phyloP scores from a whole-genome alignment of 148 eudicot species.

The Arctostaphylos glauca region DNA sequence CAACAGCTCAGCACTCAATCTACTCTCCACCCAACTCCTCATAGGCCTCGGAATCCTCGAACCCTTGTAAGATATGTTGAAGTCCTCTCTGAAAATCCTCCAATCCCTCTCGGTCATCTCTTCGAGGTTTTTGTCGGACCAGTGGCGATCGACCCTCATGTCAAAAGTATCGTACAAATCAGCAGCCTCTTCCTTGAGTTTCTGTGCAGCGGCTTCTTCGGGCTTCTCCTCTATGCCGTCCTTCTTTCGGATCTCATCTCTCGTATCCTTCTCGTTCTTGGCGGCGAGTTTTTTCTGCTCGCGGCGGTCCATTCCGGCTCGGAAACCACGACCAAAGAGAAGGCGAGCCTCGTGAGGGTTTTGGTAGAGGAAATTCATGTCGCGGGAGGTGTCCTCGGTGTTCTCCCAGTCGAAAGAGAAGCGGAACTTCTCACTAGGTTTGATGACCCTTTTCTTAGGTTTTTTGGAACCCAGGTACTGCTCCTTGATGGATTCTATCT shows the following conservation, averaged over 20 bases:
- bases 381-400: conserved; percentile 74
- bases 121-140: conserved; percentile 44
- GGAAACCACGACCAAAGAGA: conserved; percentile 45
- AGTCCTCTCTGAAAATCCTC: conserved; percentile 85
- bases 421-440: conserved; percentile 77
- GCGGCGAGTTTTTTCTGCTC: conserved; percentile 53
- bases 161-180: conserved; percentile 60
- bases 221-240: conserved; percentile 40
- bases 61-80: conserved; percentile 77
- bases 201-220: conserved; percentile 44
- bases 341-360: conserved; percentile 71
- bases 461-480: conserved; percentile 78
- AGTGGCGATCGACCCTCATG: conserved; percentile 45
- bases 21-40: conserved; percentile 84
- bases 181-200: conserved; percentile 55
- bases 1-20: conserved; percentile 53
- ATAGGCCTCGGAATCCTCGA: conserved; percentile 70
- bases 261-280: conserved; percentile 40
- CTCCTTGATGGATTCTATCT: conserved; percentile 70
- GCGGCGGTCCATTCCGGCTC: conserved; percentile 48
- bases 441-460: conserved; percentile 76
- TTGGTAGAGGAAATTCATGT: conserved; percentile 64
- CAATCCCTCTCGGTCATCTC: conserved; percentile 81
- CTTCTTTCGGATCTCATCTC: conserved; percentile 44
- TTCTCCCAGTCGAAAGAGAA: conserved; percentile 73